Evolutionary conservation across 257 asterid genomes (phyloP).

Genomic region (Thymus quinquecostatus): DNA sequence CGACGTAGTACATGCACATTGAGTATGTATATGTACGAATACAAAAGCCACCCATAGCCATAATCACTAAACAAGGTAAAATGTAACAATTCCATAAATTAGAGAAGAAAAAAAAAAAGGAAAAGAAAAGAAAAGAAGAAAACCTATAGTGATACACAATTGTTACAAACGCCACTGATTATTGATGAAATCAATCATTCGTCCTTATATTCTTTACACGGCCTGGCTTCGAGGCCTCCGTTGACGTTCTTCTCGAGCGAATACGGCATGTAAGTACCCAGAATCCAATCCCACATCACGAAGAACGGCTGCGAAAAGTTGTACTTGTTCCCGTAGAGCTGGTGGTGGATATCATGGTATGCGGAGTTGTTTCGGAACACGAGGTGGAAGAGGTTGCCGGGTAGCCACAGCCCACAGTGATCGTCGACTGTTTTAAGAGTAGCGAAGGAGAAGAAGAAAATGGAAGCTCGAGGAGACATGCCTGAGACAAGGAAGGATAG

Average conservation of each 20-base stretch:
- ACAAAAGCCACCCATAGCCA: conserved; percentile 35
- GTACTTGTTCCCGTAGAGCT: conserved; percentile 79
- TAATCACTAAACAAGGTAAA: conserved; percentile 26
- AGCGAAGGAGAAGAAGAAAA: conserved; percentile 91
- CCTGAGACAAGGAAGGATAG: conserved; percentile 81
- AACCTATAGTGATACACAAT: conserved; percentile 45
- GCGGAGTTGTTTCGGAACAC: conserved; percentile 84
- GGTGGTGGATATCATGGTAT: conserved; percentile 91
- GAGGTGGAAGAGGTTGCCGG: conserved; percentile 79
- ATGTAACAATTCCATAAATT: conserved; percentile 2
- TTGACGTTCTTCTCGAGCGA: conserved; percentile 68
- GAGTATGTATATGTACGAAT: conserved; percentile 45
- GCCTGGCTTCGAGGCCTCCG: conserved; percentile 85
- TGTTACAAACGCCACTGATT: conserved; percentile 25
- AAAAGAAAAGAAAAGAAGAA: neutral
- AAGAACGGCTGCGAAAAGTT: conserved; percentile 95
- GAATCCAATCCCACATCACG: conserved; percentile 81
- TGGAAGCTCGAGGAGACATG: conserved; percentile 88
- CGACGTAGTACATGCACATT: conserved; percentile 42
- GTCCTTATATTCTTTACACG: conserved; percentile 65
- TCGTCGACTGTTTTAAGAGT: conserved; percentile 91
- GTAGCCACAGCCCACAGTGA: conserved; percentile 92
- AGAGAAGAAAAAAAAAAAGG: too few species aligned
- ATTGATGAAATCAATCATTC: conserved; percentile 33
- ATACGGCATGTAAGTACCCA: conserved; percentile 89